Evolutionary conservation across 2,329 filamentous ascomycete genomes (phyloP).

Genomic region (Ceratocystis lukuohia): DNA sequence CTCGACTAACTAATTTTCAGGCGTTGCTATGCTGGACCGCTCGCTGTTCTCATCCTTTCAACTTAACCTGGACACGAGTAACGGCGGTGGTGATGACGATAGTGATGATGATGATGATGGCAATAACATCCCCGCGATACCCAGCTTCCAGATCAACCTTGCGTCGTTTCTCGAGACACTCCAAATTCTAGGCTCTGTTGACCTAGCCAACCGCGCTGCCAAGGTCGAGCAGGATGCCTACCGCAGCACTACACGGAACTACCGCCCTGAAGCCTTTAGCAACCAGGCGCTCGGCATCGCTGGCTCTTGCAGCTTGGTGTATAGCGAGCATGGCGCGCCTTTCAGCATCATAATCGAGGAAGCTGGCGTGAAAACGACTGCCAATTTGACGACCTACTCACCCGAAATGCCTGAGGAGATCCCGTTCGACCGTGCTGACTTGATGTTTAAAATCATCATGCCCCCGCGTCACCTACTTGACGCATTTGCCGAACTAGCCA

Average conservation of each 20-base stretch:
- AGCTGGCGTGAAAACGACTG: conserved; percentile 73
- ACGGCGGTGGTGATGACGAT: conserved; percentile 30
- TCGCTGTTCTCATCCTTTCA: conserved; percentile 76
- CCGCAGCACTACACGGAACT: conserved; percentile 47
- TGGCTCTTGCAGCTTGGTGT: conserved; percentile 74
- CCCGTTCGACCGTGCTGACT: conserved; percentile 66
- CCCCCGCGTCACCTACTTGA: conserved; percentile 60
- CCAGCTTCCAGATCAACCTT: conserved; percentile 77
- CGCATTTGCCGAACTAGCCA: conserved; percentile 54
- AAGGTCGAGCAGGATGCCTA: conserved; percentile 48
- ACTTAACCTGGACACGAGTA: conserved; percentile 41
- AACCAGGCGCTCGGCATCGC: conserved; percentile 70
- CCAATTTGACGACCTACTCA: conserved; percentile 79
- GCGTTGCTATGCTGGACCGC: conserved; percentile 67
- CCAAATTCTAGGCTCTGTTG: conserved; percentile 86
- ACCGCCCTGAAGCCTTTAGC: conserved; percentile 62
- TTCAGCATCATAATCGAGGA: conserved; percentile 81
- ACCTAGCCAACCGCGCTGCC: conserved; percentile 44
- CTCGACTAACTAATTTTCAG: conserved; percentile 20
- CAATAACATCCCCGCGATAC: conserved; percentile 32
- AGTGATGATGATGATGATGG: conserved; percentile 15
- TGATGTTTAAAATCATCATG: conserved; percentile 93
- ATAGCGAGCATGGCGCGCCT: conserved; percentile 58
- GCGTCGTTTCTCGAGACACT: conserved; percentile 81
- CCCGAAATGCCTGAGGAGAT: conserved; percentile 65